Evolutionary conservation across 306 rosid species (phyloP).

Genomic region (Malus orientalis): DNA sequence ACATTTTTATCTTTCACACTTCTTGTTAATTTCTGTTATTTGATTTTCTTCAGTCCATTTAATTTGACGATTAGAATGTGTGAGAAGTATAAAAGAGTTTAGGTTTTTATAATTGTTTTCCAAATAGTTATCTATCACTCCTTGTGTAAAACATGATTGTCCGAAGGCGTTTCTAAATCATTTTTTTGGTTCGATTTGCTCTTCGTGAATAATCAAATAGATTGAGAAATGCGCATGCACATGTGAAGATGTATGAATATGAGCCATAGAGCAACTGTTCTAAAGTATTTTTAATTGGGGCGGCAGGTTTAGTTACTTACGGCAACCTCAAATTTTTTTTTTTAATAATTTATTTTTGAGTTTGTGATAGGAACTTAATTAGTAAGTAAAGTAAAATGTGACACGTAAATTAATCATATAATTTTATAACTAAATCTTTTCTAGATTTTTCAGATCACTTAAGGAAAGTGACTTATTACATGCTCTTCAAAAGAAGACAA

Average conservation of each 20-base stretch:
- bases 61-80: too few relatives aligned
- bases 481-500: conserved; percentile 41
- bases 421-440: conserved; percentile 35
- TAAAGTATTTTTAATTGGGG: neutral
- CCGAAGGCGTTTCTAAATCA: neutral
- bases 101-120: neutral
- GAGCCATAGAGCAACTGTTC: neutral
- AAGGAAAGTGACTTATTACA: conserved; percentile 40
- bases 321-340: neutral
- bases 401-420: neutral
- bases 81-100: too few relatives aligned
- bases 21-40: too few relatives aligned
- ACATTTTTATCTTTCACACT: too few relatives aligned
- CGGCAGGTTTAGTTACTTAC: too few relatives aligned
- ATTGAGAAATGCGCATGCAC: neutral
- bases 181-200: neutral
- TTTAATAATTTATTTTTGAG: neutral
- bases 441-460: conserved; percentile 51
- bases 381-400: conserved; percentile 13
- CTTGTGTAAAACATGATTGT: neutral
- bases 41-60: too few relatives aligned
- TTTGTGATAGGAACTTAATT: neutral
- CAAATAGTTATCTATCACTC: neutral
- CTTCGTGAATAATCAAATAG: neutral
- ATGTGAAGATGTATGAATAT: neutral